phyloP scores from a whole-genome alignment of 2,329 filamentous ascomycete species.

The Alternaria novae-zelandiae region DNA sequence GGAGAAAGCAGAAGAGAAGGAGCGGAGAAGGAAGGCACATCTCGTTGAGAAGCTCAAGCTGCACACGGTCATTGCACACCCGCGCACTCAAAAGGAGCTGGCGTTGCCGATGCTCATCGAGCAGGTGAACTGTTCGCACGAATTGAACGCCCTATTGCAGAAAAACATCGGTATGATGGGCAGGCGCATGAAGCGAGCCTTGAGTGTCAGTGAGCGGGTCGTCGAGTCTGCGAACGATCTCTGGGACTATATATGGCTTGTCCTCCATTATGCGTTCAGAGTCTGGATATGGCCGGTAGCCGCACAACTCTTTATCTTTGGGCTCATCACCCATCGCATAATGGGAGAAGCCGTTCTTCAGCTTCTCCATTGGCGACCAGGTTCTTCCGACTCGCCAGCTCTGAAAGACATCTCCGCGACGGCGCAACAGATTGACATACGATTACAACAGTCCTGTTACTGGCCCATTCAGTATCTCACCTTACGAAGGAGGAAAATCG shows the following conservation, averaged over 20 bases:
- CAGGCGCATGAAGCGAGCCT: conserved; percentile 77
- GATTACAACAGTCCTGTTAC: conserved; percentile 97
- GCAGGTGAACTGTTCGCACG: conserved; percentile 95
- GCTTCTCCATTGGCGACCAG: conserved; percentile 82
- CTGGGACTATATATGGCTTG: conserved; percentile 74
- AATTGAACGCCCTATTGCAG: conserved; percentile 83
- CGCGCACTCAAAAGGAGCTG: conserved; percentile 80
- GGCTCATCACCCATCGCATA: conserved; percentile 79
- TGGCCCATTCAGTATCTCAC: conserved; percentile 98
- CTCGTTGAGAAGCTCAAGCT: conserved; percentile 86
- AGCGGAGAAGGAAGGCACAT: conserved; percentile 66
- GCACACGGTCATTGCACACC: conserved; percentile 81
- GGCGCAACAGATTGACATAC: conserved; percentile 95
- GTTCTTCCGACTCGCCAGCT: conserved; percentile 75
- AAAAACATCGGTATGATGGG: conserved; percentile 89
- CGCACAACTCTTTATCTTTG: conserved; percentile 73
- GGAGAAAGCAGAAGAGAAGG: conserved; percentile 74
- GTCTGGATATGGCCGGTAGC: conserved; percentile 81
- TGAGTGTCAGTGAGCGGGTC: conserved; percentile 93
- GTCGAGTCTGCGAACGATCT: conserved; percentile 91
- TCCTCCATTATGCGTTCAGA: conserved; percentile 73
- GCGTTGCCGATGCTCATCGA: conserved; percentile 82
- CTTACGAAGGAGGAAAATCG: conserved; percentile 82
- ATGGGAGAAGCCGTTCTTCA: conserved; percentile 79
- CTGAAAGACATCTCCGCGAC: conserved; percentile 96